A percentile compares a stretch with the other conserved stretches of the same genome.
Conservation (phyloP, 768 basidiomycete genomes). For the Pholiota microspora region DNA sequence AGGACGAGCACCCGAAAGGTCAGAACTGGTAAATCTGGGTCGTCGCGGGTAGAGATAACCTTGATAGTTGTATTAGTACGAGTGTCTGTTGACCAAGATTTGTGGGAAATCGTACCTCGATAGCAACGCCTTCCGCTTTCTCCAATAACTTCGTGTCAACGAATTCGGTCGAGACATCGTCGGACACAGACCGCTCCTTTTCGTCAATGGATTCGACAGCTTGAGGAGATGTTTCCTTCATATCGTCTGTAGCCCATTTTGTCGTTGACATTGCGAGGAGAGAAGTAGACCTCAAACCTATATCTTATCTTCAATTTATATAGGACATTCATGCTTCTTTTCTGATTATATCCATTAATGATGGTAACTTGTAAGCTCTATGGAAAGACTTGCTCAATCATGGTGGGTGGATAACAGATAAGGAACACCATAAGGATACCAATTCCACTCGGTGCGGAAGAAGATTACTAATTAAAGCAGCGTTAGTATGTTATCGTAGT, state of each 20-base stretch:
- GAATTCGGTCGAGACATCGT: conserved; percentile 10
- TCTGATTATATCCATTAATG: not conserved
- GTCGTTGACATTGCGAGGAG: not conserved
- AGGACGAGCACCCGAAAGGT: conserved; percentile 50
- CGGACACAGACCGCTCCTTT: conserved; percentile 9
- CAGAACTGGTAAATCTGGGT: conserved; percentile 42
- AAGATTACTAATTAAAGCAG: not conserved
- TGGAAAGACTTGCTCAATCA: not conserved
- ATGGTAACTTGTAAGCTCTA: not conserved
- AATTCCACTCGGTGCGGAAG: not conserved
- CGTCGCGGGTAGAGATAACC: conserved; percentile 49
- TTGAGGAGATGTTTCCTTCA: conserved; percentile 4
- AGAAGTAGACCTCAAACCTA: not conserved
- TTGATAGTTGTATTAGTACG: conserved; percentile 14
- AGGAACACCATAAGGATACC: not conserved
- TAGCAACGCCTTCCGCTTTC: conserved; percentile 43
- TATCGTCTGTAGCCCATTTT: conserved; percentile 4
- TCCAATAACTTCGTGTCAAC: conserved; percentile 29
- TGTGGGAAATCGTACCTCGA: conserved; percentile 27
- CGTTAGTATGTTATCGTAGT: not conserved
- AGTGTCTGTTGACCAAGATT: no score
- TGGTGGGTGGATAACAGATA: not conserved
- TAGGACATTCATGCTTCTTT: not conserved
- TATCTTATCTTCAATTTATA: not conserved
- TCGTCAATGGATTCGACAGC: conserved; percentile 9